Evolutionary conservation across 2,329 filamentous ascomycete genomes (phyloP), one percentile per base, ranked within the genome.

Genomic region (Delphinella strobiligena): DNA sequence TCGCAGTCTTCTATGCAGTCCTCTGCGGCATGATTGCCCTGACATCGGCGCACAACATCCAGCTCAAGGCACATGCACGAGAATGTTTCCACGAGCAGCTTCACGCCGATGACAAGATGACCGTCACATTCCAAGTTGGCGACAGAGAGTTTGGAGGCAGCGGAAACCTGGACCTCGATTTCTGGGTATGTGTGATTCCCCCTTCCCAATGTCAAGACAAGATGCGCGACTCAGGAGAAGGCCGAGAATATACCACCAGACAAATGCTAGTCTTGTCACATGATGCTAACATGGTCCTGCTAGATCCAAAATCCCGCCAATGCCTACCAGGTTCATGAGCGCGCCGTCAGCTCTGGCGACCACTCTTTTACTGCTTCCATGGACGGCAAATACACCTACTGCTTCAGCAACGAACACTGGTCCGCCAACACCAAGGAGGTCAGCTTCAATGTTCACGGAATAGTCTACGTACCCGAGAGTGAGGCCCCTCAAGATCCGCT

Each of bases 361-460:
- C 86, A 93, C 68, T 84, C 84, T 43, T 96, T 98, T 66, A 82
- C 78, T 30, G 88, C 91, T 37, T 69, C 73, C 52, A 67, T 78
- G 57, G 88, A 98, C 61, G 91, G 91, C 49, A 87, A 83, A 66
- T 95, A 83, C 68, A 70, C 75, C 42, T 98, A 98, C 77, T 98
- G 91, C 77, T 98, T 98, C 69, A 93, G 91, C 66, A 98, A 98
- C 66, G 89, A 96, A 71, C 82, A 91, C 62, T 98, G 89, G 87
- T 84, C 85, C 43, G 87, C 88, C 43, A 86, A 86, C 62, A 93
- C 78, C 60, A 98, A 98, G 68, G 91, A 98, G 63, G 89, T 98
- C 39, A 93, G 86, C 41, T 98, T 98, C 77, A 98, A 98, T 62
- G 91, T 98, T 38, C 91, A 98, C 66, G 91, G 91, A 52, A 86